Base-by-base conservation (phyloP, 805 yeast genomes). In the Sugiyamaella floridensis region DNA sequence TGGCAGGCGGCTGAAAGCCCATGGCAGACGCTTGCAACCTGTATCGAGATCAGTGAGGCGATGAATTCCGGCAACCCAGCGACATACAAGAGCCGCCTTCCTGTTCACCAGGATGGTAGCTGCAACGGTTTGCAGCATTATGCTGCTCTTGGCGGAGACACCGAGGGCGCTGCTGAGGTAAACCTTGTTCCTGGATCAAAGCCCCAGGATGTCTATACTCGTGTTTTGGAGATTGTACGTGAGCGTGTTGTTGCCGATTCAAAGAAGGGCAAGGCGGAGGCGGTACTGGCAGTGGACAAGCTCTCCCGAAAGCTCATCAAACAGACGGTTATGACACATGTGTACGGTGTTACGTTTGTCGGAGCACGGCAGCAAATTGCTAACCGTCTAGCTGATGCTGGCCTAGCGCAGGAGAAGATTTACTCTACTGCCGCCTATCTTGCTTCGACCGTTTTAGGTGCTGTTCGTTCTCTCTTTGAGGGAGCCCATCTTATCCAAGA, bases 291-390 rank as follows among this genome's bases (percentile, higher is more conserved):
- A 42, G 73, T 77, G 52, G 86, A 83, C 49, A 77, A 81, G 55
- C 79, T 92, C 53, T 78, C 83, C 16, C 79, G 99, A 61, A 92
- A 92, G 65, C 84, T 93, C 45, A 96, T 93, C 40, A 92, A 92
- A 66, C 99, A 92, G 67, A 89, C 99, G 0, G 98, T 92, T 22
- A 92, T 92, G 99, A 92, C 99, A 0, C 90, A 89, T 63, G 99
- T 92, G 40, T 92, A 92, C 66, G 99, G 99, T 62, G 99, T 92
- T 11, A 92, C 99, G 0, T 89, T 79, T 65, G 79, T 88, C 56
- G 99, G 99, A 15, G 99, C 98, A 0, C 80, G 88, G 15, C 84
- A 83, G 2, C 99, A 92, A 70, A 89, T 92, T 63, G 79, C 81
- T 53, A 86, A 83, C 63, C 90, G 90, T 64, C 71, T 92, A 52